phyloP scores from a whole-genome alignment of 78 protist species.

The Mantamonas sphyraenae region DNA sequence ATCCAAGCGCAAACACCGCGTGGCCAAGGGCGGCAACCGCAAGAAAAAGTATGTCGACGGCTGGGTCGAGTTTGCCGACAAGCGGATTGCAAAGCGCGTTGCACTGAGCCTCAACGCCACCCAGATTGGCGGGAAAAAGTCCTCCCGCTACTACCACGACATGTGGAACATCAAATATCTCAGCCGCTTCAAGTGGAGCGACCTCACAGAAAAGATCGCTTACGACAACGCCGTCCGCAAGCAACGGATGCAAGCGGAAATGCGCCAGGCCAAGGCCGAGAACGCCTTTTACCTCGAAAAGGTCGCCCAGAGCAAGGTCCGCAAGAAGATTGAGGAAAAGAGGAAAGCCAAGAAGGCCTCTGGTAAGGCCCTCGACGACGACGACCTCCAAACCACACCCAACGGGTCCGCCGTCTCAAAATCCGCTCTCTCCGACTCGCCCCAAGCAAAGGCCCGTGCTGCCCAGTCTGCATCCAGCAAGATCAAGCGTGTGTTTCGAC shows the following conservation, averaged over 20 bases:
- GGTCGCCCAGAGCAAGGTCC: conserved; percentile 12
- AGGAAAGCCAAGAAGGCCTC: too few relatives aligned
- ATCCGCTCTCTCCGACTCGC: too few relatives aligned
- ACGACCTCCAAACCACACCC: too few relatives aligned
- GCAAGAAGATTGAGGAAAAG: background rate
- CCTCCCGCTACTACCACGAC: conserved; percentile 45
- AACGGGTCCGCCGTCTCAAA: too few relatives aligned
- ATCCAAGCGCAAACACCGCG: conserved; percentile 16
- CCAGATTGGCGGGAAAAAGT: conserved; percentile 32
- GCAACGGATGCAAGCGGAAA: conserved; percentile 18
- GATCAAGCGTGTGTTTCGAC: too few relatives aligned
- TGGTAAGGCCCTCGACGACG: too few relatives aligned
- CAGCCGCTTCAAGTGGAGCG: conserved; percentile 74
- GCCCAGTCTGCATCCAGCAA: too few relatives aligned
- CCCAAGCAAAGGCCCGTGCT: too few relatives aligned
- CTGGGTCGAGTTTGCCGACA: conserved; percentile 79
- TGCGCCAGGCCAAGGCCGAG: conserved; percentile 24
- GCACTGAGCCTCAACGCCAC: conserved; percentile 51
- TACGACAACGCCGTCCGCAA: conserved; percentile 4
- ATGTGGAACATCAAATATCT: conserved; percentile 79
- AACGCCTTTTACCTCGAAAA: conserved; percentile 10
- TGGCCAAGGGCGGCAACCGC: conserved; percentile 37
- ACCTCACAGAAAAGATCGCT: conserved; percentile 42
- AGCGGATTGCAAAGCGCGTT: conserved; percentile 41
- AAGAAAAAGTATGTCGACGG: conserved; percentile 55